phyloP scores from a whole-genome alignment of 2,329 filamentous ascomycete species.

The Aschersonia sp. region DNA sequence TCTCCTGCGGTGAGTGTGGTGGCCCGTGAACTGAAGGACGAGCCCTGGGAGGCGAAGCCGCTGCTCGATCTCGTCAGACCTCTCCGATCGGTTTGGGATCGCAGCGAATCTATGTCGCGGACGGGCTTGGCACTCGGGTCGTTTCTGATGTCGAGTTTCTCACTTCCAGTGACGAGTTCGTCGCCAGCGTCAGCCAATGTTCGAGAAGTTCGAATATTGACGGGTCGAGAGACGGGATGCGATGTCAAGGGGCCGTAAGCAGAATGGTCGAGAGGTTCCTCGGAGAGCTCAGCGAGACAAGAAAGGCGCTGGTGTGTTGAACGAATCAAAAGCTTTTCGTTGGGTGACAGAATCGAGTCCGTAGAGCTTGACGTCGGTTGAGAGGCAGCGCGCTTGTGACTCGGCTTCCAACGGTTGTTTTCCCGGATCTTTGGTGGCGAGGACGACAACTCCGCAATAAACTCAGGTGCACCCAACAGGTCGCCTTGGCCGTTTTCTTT shows the following conservation, averaged over 20 bases:
- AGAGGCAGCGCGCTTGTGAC: not conserved
- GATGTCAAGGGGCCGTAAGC: not conserved
- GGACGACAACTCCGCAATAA: not conserved
- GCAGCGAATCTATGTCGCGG: not conserved
- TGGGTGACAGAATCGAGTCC: not conserved
- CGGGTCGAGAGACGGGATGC: not conserved
- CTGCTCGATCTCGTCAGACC: conserved; percentile 25
- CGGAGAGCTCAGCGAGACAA: conserved; percentile 1
- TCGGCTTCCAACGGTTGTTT: not conserved
- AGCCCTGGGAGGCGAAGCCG: conserved; percentile 12
- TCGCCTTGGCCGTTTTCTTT: not conserved
- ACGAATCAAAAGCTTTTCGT: not conserved
- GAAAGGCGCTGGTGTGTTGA: not conserved
- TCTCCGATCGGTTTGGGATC: conserved; percentile 5
- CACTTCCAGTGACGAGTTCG: not conserved
- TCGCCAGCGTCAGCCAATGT: not conserved
- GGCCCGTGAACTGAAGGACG: not conserved
- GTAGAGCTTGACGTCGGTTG: not conserved
- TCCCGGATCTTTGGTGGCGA: not conserved
- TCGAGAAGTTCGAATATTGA: not conserved
- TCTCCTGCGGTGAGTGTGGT: not conserved
- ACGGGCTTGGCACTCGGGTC: conserved; percentile 29
- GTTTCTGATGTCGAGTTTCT: conserved; percentile 24
- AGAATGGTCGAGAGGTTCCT: not conserved
- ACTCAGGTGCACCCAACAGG: not conserved